Base-by-base conservation (phyloP, 2,329 filamentous ascomycete genomes). In the Xylariaceae sp. region DNA sequence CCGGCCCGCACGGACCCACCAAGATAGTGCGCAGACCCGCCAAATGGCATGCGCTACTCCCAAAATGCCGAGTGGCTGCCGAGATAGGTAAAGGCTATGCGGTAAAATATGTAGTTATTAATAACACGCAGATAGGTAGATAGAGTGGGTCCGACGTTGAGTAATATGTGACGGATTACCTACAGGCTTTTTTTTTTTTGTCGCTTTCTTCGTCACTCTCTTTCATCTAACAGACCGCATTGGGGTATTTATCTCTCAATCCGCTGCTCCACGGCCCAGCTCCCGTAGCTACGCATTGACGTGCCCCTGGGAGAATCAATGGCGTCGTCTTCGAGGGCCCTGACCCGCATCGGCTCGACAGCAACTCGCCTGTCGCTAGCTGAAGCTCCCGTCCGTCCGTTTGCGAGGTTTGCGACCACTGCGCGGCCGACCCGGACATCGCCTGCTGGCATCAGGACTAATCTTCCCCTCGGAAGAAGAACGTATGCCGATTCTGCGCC, bases 401-500 rank as follows among this genome's bases (percentile, higher is more conserved):
- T 55, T 49, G 57, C 65, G 47, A 63, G 50, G 47, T 65, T 69
- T 55, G 58, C 59, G 31, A 65, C 67, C 58, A 65, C 59, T 63
- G 63, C 67, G 63, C 69, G 64, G 57, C 63, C 62, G 39, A 63
- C 58, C 44, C 61, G 64, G 49, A 48, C 58, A 44, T 60, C 62
- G 64, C 56, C 67, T 64, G 47, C 71, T 69, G 49, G 67, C 43
- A 59, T 71, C 48, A 59, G 71, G 61, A 69, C 70, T 63, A 68
- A 50, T 62, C 64, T 45, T 63, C 69, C 67, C 53, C 71, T 66
- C 61, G 74, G 68, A 65, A 69, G 71, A 55, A 70, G 76, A 64
- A 67, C 70, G 55, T 79, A 79, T 60, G 80, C 82, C 53, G 78
- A 83, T 64, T 74, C 68, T 43, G 70, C 74, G 31, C 74, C 76